Base-by-base conservation (phyloP, 2,329 filamentous ascomycete species). In the Trichophyton benhamiae region DNA sequence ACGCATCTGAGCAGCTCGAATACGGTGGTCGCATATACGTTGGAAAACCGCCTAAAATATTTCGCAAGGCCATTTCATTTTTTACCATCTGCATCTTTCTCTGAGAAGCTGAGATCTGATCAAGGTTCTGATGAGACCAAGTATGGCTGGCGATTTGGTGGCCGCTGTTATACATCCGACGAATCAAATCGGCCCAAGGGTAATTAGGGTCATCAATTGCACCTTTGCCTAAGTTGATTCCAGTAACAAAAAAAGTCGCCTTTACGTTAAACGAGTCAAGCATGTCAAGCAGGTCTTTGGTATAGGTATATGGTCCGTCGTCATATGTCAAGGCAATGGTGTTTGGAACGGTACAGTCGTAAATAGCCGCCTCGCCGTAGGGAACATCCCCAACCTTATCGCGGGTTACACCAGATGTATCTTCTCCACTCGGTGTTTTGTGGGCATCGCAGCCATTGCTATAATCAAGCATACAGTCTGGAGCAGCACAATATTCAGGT, bases 311-410 rank as follows among this genome's bases (percentile, higher is more conserved):
- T 22, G 85, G 85, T 0, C 85, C 85, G 69, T 87, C 85, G 66
- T 87, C 85, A 66, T 82, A 87, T 0, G 85, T 87, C 61, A 88
- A 70, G 17, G 85, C 85, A 66, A 88, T 79, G 9, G 82, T 82
- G 59, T 84, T 82, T 2, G 79, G 75, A n/a, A 76, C 75, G 44
- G 67, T 69, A 65, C 77, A 79, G 9, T 71, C 69, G 36, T 71
- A 71, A 60, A 77, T 73, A 17, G 69, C 66, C 7, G 64, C 61
- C 22, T 71, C 70, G 1, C 70, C 74, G 57, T 76, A 77, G 17
- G 72, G 70, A 15, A 73, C 69, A 42, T 67, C 64, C 22, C 75
- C 74, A 25, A 72, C 11, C n/a, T 68, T 69, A 62, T 73, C 70
- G 17, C 75, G 73, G 61, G 67, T 64, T 27, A 76, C 68, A 1